phyloP scores from a whole-genome alignment of 306 rosid genomes.

The Quercus ilex region DNA sequence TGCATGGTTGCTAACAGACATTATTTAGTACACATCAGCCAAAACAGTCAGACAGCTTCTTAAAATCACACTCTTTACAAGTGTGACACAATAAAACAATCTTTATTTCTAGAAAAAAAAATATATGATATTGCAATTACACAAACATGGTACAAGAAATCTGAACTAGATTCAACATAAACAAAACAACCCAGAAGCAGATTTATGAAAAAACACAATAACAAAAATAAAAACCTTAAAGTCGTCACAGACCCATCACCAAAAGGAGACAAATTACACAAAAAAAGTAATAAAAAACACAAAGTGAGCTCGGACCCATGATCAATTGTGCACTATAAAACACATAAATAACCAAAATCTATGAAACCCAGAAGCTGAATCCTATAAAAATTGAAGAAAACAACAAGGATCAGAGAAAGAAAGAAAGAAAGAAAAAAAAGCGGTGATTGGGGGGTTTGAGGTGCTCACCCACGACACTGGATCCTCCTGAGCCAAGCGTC shows the following conservation, averaged over 20 bases:
- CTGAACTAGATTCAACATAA: background rate
- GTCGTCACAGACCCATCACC: slow-evolving; percentile 15
- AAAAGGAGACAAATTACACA: background rate
- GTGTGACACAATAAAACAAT: no score
- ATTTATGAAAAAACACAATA: background rate
- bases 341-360: slow-evolving; percentile 2
- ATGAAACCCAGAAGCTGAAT: background rate
- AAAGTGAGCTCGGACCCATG: background rate
- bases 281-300: background rate
- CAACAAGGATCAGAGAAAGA: slow-evolving; percentile 4
- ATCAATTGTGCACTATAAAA: slow-evolving; percentile 21
- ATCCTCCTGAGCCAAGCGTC: slow-evolving; percentile 99
- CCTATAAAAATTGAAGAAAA: background rate
- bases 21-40: background rate
- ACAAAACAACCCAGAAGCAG: background rate
- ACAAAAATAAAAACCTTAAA: background rate
- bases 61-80: no score
- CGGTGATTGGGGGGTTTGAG: background rate
- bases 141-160: background rate
- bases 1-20: background rate
- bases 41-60: background rate
- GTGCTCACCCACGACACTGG: slow-evolving; percentile 93
- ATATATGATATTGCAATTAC: background rate
- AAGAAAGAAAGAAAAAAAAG: background rate
- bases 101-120: background rate